Percentiles rank a stretch among this genome's conserved stretches.
Conservation (phyloP, 441 rosid species). For the Sinapis alba region DNA sequence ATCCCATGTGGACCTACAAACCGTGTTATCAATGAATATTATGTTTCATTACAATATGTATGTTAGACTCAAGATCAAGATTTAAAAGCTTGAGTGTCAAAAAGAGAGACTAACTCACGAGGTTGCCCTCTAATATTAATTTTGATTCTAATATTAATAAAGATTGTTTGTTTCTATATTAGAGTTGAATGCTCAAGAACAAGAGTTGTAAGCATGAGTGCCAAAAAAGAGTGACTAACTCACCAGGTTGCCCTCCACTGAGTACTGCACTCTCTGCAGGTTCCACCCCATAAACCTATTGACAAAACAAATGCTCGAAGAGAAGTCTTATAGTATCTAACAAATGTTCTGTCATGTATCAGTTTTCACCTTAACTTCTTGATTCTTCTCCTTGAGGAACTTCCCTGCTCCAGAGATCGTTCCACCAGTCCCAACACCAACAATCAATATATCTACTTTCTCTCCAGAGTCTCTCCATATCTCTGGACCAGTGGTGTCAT, state of each 20-base stretch:
- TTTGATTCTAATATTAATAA: not conserved
- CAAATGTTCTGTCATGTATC: not conserved
- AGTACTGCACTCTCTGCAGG: constrained; percentile 76
- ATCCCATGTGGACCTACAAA: constrained; percentile 36
- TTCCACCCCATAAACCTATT: constrained; percentile 69
- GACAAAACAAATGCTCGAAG: not conserved
- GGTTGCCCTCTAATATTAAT: too few relatives aligned
- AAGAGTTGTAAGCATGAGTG: not conserved
- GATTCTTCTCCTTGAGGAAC: constrained; percentile 77
- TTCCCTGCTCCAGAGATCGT: constrained; percentile 75
- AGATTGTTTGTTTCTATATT: too few relatives aligned
- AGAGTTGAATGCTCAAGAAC: not conserved
- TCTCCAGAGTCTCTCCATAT: constrained; percentile 83
- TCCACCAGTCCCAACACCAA: constrained; percentile 87
- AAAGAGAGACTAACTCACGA: not conserved
- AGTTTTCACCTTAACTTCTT: constrained; percentile 58
- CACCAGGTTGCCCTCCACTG: constrained; percentile 73
- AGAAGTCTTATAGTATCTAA: not conserved
- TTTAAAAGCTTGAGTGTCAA: not conserved
- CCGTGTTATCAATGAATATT: not conserved
- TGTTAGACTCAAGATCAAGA: not conserved
- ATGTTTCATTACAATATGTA: not conserved
- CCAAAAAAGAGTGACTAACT: not conserved
- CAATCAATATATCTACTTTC: constrained; percentile 66
- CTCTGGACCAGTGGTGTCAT: constrained; percentile 86